phyloP scores from a whole-genome alignment of 768 basidiomycete species.

The Lactifluus volemus region DNA sequence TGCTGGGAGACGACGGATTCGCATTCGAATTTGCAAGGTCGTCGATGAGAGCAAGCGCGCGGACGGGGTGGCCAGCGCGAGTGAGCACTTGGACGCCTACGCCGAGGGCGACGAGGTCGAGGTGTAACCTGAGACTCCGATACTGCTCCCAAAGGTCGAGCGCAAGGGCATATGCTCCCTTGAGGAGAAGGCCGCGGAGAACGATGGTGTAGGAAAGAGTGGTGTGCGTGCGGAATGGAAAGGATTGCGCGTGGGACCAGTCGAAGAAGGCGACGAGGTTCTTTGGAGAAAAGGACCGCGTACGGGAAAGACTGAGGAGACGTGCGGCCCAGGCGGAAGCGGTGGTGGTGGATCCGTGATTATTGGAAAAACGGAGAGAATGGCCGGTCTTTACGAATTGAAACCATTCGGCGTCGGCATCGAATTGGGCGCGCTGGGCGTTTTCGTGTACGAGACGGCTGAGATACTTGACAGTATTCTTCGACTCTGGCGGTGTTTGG shows the following conservation, averaged over 20 bases:
- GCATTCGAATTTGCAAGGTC: too few relatives aligned
- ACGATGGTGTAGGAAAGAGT: constrained; percentile 45
- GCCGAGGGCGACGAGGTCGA: constrained; percentile 43
- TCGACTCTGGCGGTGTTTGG: not conserved
- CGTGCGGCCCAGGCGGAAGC: constrained; percentile 10
- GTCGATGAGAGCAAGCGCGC: constrained; percentile 46
- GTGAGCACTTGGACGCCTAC: constrained; percentile 45
- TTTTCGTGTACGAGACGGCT: constrained; percentile 9
- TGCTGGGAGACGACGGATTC: constrained; percentile 21
- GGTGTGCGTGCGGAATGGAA: constrained; percentile 30
- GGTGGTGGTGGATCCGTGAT: not conserved
- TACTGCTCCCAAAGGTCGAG: constrained; percentile 23
- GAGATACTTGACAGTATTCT: constrained; percentile 8
- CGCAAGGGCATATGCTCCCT: constrained; percentile 34
- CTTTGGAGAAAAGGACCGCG: constrained; percentile 18
- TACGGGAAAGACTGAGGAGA: constrained; percentile 8
- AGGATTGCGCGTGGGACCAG: constrained; percentile 24
- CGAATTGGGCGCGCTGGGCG: not conserved
- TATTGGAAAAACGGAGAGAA: constrained; percentile 2
- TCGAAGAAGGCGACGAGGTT: constrained; percentile 33
- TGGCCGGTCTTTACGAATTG: not conserved
- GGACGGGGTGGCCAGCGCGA: constrained; percentile 33
- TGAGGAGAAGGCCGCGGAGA: constrained; percentile 43
- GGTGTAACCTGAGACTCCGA: constrained; percentile 15
- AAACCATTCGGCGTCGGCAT: constrained; percentile 6